These are phyloP conservation scores for Ceratocystis huliohia DNA, from an alignment of 2,329 filamentous ascomycete species.

Conservation along the genomic window DNA sequence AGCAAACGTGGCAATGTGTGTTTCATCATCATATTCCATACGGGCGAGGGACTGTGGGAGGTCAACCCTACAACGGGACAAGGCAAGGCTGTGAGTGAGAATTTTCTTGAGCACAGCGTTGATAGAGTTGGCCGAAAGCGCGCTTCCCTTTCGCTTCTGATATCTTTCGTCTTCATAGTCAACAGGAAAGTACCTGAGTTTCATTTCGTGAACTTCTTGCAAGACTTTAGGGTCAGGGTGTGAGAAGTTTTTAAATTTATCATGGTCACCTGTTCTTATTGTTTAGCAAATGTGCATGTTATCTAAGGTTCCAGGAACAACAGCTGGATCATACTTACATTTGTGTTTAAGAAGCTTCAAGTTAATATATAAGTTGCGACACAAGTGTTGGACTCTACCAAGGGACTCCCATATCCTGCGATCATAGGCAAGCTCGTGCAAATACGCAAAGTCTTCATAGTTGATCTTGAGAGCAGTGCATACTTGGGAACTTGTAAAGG, in stretches of 20 bases:
- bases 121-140: not conserved
- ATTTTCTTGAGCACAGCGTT: not conserved
- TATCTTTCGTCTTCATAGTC: not conserved
- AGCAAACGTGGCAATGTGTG: not conserved
- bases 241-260: too few relatives aligned
- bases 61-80: not conserved
- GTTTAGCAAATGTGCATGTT: not conserved
- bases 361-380: slow-evolving; percentile 39
- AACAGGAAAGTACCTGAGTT: not conserved
- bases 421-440: not conserved
- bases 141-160: not conserved
- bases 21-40: not conserved
- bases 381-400: slow-evolving; percentile 31
- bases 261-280: not conserved
- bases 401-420: slow-evolving; percentile 24
- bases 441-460: slow-evolving; percentile 23
- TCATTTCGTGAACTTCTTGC: too few relatives aligned
- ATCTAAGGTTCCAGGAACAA: not conserved
- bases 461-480: slow-evolving; percentile 39
- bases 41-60: not conserved
- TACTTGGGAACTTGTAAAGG: slow-evolving; percentile 34
- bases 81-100: not conserved
- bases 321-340: slow-evolving; percentile 28
- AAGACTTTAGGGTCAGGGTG: too few relatives aligned
- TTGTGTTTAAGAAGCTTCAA: slow-evolving; percentile 42